phyloP scores from a whole-genome alignment of 768 basidiomycete genomes.

The Tulasnella sp. region DNA sequence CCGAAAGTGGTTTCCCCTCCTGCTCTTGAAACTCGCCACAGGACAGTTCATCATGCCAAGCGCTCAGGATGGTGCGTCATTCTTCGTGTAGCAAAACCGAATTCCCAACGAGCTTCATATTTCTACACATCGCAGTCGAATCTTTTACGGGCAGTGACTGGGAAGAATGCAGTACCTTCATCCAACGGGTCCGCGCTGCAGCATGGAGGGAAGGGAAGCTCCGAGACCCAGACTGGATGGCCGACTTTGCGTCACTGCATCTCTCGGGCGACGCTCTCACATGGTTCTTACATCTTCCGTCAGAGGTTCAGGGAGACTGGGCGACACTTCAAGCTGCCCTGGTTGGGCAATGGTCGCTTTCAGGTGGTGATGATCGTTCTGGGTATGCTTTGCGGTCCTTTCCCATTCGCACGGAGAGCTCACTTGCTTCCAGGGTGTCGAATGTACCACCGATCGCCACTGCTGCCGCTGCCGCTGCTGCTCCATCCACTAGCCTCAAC shows the following conservation, averaged over 20 bases:
- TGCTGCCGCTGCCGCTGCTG: too few species aligned
- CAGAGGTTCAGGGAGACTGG: neutral
- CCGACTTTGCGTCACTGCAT: neutral
- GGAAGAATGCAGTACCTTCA: constrained; percentile 3
- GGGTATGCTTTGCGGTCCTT: neutral
- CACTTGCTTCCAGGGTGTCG: neutral
- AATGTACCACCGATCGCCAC: neutral
- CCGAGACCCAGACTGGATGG: constrained; percentile 10
- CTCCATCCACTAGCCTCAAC: neutral
- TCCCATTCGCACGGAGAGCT: neutral
- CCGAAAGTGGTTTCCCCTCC: too few species aligned
- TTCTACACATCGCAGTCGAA: neutral
- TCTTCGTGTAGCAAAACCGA: too few species aligned
- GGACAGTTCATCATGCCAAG: too few species aligned
- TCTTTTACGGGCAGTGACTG: neutral
- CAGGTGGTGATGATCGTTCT: neutral
- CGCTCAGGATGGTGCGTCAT: too few species aligned
- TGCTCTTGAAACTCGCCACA: too few species aligned
- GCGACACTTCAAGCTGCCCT: neutral
- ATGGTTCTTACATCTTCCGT: neutral
- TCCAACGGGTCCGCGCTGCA: neutral
- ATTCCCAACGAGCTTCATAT: too few species aligned
- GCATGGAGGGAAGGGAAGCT: constrained; percentile 24
- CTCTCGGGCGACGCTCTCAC: constrained; percentile 3
- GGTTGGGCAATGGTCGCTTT: neutral